phyloP scores from a whole-genome alignment of 345 rosid genomes.

The Acer saccharum region DNA sequence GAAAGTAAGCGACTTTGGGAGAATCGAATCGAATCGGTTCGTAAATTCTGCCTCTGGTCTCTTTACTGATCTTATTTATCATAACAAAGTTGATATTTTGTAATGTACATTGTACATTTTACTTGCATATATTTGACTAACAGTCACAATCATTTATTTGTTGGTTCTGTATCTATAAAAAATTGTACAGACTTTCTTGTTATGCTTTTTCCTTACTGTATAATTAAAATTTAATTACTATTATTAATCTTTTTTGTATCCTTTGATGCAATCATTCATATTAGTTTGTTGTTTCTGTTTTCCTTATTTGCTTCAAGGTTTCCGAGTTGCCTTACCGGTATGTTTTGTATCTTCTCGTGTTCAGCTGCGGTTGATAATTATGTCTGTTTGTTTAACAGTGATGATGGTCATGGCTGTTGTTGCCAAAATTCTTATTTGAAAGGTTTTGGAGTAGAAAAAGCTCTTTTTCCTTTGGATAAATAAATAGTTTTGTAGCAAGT shows the following conservation, averaged over 20 bases:
- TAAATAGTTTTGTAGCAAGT: too few species aligned
- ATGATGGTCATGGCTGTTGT: neutral
- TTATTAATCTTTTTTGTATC: neutral
- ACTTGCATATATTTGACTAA: slow-evolving; percentile 43
- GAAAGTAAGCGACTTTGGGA: slow-evolving; percentile 20
- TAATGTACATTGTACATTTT: slow-evolving; percentile 46
- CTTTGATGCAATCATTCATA: neutral
- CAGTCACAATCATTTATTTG: slow-evolving; percentile 40
- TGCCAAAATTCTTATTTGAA: neutral
- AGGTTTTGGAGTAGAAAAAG: neutral
- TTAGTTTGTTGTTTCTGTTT: neutral
- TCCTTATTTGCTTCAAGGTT: neutral
- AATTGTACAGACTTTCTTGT: slow-evolving; percentile 36
- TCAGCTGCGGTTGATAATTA: neutral
- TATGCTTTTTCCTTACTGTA: slow-evolving; percentile 18
- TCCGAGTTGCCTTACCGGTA: neutral
- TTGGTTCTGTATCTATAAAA: slow-evolving; percentile 25
- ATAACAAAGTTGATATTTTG: slow-evolving; percentile 37
- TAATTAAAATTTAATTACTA: neutral
- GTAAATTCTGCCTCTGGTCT: slow-evolving; percentile 20
- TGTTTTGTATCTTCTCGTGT: neutral
- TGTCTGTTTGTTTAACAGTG: neutral
- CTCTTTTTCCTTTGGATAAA: neutral
- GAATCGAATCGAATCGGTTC: neutral
- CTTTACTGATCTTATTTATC: slow-evolving; percentile 33